Evolutionary conservation across 495 filamentous ascomycete species (phyloP), one percentile per base, ranked within the genome.

Genomic region (Sabuloglossum arenarium): DNA sequence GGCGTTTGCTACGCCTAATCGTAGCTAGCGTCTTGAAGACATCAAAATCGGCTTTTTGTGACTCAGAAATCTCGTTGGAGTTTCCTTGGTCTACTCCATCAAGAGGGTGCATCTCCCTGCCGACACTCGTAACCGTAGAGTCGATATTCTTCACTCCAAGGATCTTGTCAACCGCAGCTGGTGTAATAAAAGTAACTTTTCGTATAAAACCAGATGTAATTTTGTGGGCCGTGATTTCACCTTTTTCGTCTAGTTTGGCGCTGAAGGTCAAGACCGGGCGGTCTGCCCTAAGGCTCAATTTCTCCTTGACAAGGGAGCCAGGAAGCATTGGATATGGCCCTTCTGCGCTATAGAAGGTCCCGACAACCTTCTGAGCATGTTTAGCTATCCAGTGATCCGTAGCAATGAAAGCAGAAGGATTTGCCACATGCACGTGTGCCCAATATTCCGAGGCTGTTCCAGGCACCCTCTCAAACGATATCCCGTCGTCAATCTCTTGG

Each of bases 351-450:
- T 97, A 98, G n/a, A 81, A 68, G 1, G 77, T 84, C 58, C 81
- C 70, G 1, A 75, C 68, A 29, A 81, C 71, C 30, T 76, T 67
- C 31, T 79, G 73, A 0, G 89, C 88, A 60, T 81, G 75, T 59
- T 78, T 68, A 21, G 81, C 79, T 16, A 85, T 64, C 11, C 68
- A 62, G 49, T 79, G 70, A 19, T 79, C 71, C 12, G 73, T 75
- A 1, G 64, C 46, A 55, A 97, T 73, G 60, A 83, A 84, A n/a
- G 91, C 86, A 3, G 88, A 83, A 1, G 90, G 93, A 63, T 97
- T 91, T n/a, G 93, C 91, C 34, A 94, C 73, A 63, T 98, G 91
- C 11, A 93, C 67, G 63, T 85, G 88, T 30, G 97, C 70, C 93
- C 93, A 97, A 61, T 77, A 83, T 6, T 61, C 66, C 16, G 82